Percentiles rank a stretch among this genome's conserved stretches.
These are phyloP conservation scores for Daldinia decipiens DNA, from an alignment of 495 filamentous ascomycete species.

Conservation along the genomic window DNA sequence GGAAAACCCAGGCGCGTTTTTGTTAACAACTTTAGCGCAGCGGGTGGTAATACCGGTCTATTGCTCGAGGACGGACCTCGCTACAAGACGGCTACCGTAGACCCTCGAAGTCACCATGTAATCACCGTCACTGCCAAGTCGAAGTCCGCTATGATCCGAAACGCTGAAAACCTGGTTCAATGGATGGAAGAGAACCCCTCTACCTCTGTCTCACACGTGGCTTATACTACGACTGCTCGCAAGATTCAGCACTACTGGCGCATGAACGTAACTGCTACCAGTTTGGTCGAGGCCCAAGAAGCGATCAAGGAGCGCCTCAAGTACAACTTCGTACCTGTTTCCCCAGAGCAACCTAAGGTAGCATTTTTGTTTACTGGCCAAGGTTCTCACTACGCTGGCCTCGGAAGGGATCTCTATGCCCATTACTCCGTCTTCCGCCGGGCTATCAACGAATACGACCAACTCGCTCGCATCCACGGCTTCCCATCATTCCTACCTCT, in stretches of 20 bases:
- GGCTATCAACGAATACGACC: slow-evolving; percentile 75
- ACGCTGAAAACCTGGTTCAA: slow-evolving; percentile 58
- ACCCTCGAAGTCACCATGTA: slow-evolving; percentile 64
- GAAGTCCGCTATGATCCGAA: slow-evolving; percentile 64
- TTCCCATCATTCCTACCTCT: slow-evolving; percentile 75
- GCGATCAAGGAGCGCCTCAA: slow-evolving; percentile 56
- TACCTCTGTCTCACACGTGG: slow-evolving; percentile 65
- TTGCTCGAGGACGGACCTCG: slow-evolving; percentile 67
- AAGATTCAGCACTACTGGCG: slow-evolving; percentile 85
- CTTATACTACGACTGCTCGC: slow-evolving; percentile 86
- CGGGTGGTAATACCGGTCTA: slow-evolving; percentile 72
- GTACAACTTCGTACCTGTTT: slow-evolving; percentile 59
- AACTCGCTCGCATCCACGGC: slow-evolving; percentile 72
- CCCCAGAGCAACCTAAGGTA: slow-evolving; percentile 63
- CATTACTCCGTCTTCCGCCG: slow-evolving; percentile 73
- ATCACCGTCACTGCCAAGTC: slow-evolving; percentile 69
- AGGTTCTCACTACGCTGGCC: slow-evolving; percentile 70
- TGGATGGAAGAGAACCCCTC: slow-evolving; percentile 66
- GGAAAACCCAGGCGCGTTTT: slow-evolving; percentile 69
- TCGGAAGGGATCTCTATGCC: slow-evolving; percentile 77
- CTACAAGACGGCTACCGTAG: slow-evolving; percentile 44
- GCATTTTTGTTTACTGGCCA: slow-evolving; percentile 78
- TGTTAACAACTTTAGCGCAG: slow-evolving; percentile 76
- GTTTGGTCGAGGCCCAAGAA: slow-evolving; percentile 55
- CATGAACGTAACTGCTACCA: slow-evolving; percentile 67